Percentiles rank a stretch among this genome's conserved stretches.
These are phyloP conservation scores for Trametes cingulata DNA, from an alignment of 768 basidiomycete genomes.

Conservation along the genomic window DNA sequence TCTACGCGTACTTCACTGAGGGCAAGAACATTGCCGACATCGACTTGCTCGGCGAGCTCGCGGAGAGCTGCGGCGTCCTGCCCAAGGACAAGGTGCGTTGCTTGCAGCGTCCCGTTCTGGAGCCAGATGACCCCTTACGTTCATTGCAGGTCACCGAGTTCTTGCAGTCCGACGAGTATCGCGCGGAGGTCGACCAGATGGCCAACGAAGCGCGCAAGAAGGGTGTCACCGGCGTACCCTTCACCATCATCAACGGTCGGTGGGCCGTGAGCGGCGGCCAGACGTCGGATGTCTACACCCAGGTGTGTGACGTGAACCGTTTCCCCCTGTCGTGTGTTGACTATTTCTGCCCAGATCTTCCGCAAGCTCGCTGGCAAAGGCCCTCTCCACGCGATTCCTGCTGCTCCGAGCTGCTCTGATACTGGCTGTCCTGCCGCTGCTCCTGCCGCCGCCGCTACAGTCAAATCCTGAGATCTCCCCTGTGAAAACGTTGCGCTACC, in stretches of 20 bases:
- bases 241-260: constrained; percentile 75
- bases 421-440: constrained; percentile 1
- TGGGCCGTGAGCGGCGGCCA: constrained; percentile 80
- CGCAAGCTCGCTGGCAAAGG: constrained; percentile 48
- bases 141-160: constrained; percentile 57
- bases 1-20: constrained; percentile 67
- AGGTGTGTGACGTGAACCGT: constrained; percentile 43
- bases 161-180: constrained; percentile 63
- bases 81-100: constrained; percentile 55
- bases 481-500: neutral
- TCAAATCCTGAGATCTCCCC: constrained; percentile 10
- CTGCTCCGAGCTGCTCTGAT: constrained; percentile 14
- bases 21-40: constrained; percentile 62
- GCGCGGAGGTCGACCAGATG: constrained; percentile 62
- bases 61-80: constrained; percentile 58
- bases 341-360: constrained; percentile 36
- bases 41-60: constrained; percentile 58
- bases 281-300: constrained; percentile 66
- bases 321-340: constrained; percentile 8
- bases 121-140: constrained; percentile 17
- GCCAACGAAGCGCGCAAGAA: constrained; percentile 61
- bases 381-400: constrained; percentile 13
- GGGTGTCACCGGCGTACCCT: constrained; percentile 78
- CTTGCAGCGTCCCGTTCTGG: constrained; percentile 1
- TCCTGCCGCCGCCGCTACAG: neutral